These are phyloP conservation scores for Globisporangium cylindrosporum DNA, from an alignment of 352 stramenopile genomes.

Conservation along the genomic window DNA sequence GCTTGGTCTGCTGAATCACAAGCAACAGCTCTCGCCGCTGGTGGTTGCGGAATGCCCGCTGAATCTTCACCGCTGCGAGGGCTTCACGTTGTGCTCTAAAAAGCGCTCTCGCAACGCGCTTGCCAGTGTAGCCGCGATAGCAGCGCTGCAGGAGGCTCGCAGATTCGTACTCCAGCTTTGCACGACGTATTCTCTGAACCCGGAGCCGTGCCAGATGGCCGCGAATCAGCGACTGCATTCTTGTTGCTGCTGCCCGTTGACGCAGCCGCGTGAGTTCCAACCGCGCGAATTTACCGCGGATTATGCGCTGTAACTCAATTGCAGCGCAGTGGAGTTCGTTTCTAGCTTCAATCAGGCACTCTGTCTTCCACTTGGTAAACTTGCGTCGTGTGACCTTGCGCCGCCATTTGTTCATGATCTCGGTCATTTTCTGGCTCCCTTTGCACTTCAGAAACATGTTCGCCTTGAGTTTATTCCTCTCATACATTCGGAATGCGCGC, in stretches of 20 bases:
- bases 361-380: conserved; percentile 50
- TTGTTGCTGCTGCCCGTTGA: conserved; percentile 29
- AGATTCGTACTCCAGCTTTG: conserved; percentile 40
- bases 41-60: conserved; percentile 65
- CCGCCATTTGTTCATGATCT: conserved; percentile 64
- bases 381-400: conserved; percentile 45
- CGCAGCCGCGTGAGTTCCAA: conserved; percentile 21
- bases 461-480: conserved; percentile 74
- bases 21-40: conserved; percentile 52
- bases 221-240: conserved; percentile 56
- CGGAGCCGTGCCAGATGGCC: conserved; percentile 32
- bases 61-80: conserved; percentile 54
- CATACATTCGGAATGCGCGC: conserved; percentile 58
- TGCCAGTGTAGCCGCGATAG: conserved; percentile 79
- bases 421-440: conserved; percentile 60
- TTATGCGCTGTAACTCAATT: conserved; percentile 69
- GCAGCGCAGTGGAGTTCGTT: conserved; percentile 62
- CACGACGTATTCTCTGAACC: conserved; percentile 24
- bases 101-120: conserved; percentile 54
- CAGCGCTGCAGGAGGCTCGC: conserved; percentile 61
- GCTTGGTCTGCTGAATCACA: conserved; percentile 63
- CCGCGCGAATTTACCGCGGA: conserved; percentile 47
- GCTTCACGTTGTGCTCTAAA: conserved; percentile 65
- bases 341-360: conserved; percentile 40
- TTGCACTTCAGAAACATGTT: conserved; percentile 86